Evolutionary conservation across 1,284 basidiomycete genomes (phyloP), one percentile per base, ranked within the genome.

Genomic region (Rhodotorula sp.): DNA sequence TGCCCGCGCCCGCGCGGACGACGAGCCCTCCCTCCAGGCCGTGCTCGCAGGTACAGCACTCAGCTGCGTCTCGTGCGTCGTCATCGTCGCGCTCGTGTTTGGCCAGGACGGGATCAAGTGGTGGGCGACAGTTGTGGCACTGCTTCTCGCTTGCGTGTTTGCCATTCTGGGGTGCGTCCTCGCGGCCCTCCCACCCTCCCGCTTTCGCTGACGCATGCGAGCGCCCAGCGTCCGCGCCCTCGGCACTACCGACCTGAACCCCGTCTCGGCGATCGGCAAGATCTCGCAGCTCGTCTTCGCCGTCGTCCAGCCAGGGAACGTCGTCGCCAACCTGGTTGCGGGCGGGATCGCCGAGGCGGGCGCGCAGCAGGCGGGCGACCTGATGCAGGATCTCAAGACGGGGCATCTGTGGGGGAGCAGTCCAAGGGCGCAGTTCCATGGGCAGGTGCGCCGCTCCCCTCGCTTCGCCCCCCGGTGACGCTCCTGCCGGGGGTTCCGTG

Each of bases 311-410:
- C 95, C 95, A 0, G 91, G 93, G 41, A 72, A 72, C 51, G 70
- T 97, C 29, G 91, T 97, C 7, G 95, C 95, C 9, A 97, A 97
- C 80, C 90, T 98, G 79, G 92, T 98, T 67, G 95, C 95, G 5
- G 95, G 95, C 19, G 95, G 94, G 48, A 94, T 98, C 25, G 91
- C 94, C 10, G 95, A 98, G 83, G 95, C 95, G 39, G 95, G 95
- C 27, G 95, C 95, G 36, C 91, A 92, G 83, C 94, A 97, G 88
- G 94, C 95, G 15, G 96, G 95, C 27, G 95, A 98, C 81, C 87
- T 98, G 29, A 97, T 98, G 94, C 95, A 98, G 84, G 96, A 98
- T 81, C 85, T 97, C 76, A 98, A 98, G 84, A 97, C 95, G 1
- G 96, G 96, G 80, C 85, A 97, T 32, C 86, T 95, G 64, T 88